phyloP scores from a whole-genome alignment of 805 yeast species.

The Barnettozyma siamensis region DNA sequence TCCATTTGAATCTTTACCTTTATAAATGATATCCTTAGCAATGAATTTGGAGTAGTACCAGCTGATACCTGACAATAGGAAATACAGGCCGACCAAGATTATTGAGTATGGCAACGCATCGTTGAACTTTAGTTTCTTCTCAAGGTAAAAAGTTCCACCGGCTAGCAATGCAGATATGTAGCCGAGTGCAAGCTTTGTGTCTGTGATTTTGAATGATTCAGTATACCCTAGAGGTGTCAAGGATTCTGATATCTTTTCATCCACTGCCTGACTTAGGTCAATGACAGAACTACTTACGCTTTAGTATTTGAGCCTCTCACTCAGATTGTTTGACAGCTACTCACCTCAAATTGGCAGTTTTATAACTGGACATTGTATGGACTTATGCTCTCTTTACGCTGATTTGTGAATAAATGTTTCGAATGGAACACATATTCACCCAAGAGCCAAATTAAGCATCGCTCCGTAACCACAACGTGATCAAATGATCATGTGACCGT shows the following conservation, averaged over 20 bases:
- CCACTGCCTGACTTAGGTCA: slow-evolving; percentile 13
- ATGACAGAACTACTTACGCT: slow-evolving; percentile 12
- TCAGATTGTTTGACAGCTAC: neutral
- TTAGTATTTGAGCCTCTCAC: neutral
- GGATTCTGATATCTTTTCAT: slow-evolving; percentile 12
- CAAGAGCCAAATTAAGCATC: neutral
- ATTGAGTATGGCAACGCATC: slow-evolving; percentile 38
- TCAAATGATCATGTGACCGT: neutral
- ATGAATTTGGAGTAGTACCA: slow-evolving; percentile 32
- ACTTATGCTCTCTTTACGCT: too few species aligned
- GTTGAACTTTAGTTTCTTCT: slow-evolving; percentile 41
- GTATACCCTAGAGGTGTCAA: slow-evolving; percentile 31
- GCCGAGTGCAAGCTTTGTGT: slow-evolving; percentile 46
- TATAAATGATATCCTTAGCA: slow-evolving; percentile 39
- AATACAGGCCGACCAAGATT: slow-evolving; percentile 35
- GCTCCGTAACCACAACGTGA: neutral
- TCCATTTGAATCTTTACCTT: slow-evolving; percentile 32
- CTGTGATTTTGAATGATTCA: slow-evolving; percentile 37
- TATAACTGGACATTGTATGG: slow-evolving; percentile 9
- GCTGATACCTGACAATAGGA: slow-evolving; percentile 31
- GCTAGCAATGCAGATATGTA: slow-evolving; percentile 44
- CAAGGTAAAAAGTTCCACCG: slow-evolving; percentile 42
- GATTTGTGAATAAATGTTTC: neutral
- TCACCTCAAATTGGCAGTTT: slow-evolving; percentile 15
- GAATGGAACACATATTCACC: neutral